A percentile compares a stretch with the other conserved stretches of the same genome.
These are phyloP conservation scores for Chaetomiaceae sp. DNA, from an alignment of 2,329 filamentous ascomycete species.

Conservation along the genomic window DNA sequence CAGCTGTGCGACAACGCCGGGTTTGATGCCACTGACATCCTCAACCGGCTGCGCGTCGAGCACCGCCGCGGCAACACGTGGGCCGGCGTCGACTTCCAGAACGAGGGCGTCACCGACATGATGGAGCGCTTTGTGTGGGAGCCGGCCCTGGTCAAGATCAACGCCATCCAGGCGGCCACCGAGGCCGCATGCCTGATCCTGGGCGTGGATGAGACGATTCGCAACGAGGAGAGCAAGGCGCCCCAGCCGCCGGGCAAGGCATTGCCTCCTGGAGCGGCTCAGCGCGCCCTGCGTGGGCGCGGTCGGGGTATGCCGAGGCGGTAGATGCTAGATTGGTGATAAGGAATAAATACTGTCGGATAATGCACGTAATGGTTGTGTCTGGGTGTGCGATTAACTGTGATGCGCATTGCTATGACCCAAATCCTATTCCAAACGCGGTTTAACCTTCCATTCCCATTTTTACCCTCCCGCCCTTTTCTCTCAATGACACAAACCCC, in stretches of 20 bases:
- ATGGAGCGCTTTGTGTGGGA: conserved; percentile 97
- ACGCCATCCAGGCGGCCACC: conserved; percentile 91
- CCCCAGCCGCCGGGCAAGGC: conserved; percentile 75
- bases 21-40: conserved; percentile 96
- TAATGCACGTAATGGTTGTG: background rate
- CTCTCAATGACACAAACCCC: too few species aligned
- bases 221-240: conserved; percentile 87
- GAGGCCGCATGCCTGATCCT: conserved; percentile 95
- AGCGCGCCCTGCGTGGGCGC: conserved; percentile 77
- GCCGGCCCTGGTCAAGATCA: conserved; percentile 91
- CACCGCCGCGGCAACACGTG: conserved; percentile 89
- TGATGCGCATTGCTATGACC: too few species aligned
- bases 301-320: conserved; percentile 87
- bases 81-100: conserved; percentile 92
- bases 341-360: conserved; percentile 3
- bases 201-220: conserved; percentile 96
- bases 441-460: too few species aligned
- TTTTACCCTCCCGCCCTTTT: too few species aligned
- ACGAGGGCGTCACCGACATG: conserved; percentile 91
- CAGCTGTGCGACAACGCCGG: conserved; percentile 98
- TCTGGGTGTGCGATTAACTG: too few species aligned
- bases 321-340: conserved; percentile 36
- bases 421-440: too few species aligned
- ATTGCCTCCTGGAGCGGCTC: conserved; percentile 76
- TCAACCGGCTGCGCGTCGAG: conserved; percentile 93